Percentiles rank a stretch among this genome's conserved stretches.
phyloP scores from a whole-genome alignment of 129 eudicot genomes.

The Centrapalus pauciflorus region DNA sequence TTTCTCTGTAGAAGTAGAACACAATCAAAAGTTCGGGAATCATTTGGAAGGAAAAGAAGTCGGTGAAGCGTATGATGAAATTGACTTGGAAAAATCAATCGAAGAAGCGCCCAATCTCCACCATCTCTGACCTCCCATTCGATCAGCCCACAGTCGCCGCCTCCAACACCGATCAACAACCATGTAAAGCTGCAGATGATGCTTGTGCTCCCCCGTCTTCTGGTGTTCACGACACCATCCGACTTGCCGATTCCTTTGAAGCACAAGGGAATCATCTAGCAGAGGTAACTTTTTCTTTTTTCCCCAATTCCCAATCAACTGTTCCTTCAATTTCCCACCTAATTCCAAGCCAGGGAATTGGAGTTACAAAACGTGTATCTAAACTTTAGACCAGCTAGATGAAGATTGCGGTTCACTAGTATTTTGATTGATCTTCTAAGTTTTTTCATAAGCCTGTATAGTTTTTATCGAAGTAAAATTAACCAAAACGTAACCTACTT shows the following conservation, averaged over 20 bases:
- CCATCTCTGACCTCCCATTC: conserved; percentile 43
- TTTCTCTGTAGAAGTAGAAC: too few relatives aligned
- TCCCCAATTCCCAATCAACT: neutral
- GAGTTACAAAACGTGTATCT: neutral
- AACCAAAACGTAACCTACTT: too few relatives aligned
- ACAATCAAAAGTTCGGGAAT: too few relatives aligned
- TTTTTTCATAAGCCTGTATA: too few relatives aligned
- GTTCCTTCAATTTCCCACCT: neutral
- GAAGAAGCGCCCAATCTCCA: conserved; percentile 37
- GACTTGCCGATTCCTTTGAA: conserved; percentile 43
- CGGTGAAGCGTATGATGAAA: conserved; percentile 44
- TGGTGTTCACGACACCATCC: conserved; percentile 12
- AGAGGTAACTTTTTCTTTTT: conserved; percentile 36
- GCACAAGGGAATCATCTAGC: conserved; percentile 66
- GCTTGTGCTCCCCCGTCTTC: neutral
- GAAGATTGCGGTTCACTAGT: too few relatives aligned
- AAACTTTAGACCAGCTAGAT: too few relatives aligned
- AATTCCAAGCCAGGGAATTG: neutral
- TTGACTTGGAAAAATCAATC: conserved; percentile 52
- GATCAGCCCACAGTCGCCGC: conserved; percentile 4
- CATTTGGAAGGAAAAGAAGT: neutral
- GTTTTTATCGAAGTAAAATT: too few relatives aligned
- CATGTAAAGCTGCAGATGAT: conserved; percentile 3
- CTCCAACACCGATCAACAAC: neutral
- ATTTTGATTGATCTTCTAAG: too few relatives aligned